phyloP scores from a whole-genome alignment of 306 rosid genomes.

The Senna siamea region DNA sequence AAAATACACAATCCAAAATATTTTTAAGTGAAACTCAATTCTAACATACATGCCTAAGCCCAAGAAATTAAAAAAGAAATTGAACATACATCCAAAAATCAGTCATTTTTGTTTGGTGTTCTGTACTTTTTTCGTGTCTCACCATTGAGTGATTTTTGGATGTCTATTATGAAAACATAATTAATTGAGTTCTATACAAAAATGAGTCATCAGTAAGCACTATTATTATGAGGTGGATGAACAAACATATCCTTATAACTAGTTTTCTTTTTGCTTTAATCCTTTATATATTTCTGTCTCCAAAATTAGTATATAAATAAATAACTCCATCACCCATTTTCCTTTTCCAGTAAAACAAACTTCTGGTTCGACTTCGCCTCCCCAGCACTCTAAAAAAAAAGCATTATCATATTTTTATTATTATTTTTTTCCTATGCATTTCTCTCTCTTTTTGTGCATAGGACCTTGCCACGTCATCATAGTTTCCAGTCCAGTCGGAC shows the following conservation, averaged over 20 bases:
- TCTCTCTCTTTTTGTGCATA: no score
- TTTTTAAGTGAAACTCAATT: no score
- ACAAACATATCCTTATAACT: not conserved
- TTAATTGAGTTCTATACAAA: constrained; percentile 13
- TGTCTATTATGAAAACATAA: no score
- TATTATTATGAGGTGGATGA: not conserved
- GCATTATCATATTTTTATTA: no score
- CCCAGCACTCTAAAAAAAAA: constrained; percentile 44
- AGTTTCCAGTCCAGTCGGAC: constrained; percentile 94
- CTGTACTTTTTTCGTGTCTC: no score
- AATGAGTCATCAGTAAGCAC: not conserved
- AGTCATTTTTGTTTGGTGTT: no score
- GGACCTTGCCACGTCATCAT: constrained; percentile 39
- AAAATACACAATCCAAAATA: no score
- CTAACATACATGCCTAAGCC: no score
- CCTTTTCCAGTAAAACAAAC: not conserved
- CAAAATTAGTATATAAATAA: not conserved
- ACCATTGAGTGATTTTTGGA: no score
- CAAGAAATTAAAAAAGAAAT: no score
- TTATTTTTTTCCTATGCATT: no score
- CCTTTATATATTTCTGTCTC: not conserved
- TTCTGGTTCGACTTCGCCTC: constrained; percentile 86
- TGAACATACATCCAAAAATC: no score
- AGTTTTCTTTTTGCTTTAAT: not conserved
- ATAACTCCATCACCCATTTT: not conserved